Base-by-base conservation (phyloP, 768 basidiomycete genomes). In the Leccinum obscurum region DNA sequence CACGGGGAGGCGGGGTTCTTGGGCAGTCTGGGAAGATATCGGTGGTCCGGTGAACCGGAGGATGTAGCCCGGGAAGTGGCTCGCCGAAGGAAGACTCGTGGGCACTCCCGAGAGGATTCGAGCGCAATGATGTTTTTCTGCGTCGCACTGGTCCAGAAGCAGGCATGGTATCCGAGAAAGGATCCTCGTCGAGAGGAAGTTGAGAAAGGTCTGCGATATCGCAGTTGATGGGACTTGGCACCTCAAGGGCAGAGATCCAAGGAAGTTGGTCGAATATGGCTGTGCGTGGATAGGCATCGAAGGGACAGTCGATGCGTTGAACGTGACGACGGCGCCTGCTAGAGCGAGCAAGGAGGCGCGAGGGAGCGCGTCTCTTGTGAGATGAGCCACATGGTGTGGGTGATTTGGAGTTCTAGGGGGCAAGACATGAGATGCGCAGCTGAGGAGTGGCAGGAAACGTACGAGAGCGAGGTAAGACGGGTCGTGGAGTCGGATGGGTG, bases 171-270 rank as follows among this genome's bases (percentile, higher is more conserved):
- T 71, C 63, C 20, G 67, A 59, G 57, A 60, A 70, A 56, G 64
- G 60, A 56, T 69, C 64, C 58, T 71, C 72, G 17, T 66, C 59
- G 56, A 72, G 62, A 26, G 78, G 77, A n/a, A 87, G 66, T 62
- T 85, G 83, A 2, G 87, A 88, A 49, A 88, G 81, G 73, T 89
- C 87, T 57, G 87, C 86, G 61, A 87, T 82, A 65, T 88, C 85
- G 68, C 78, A 78, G 66, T 78, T 76, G 65, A 76, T 57, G 55
- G 81, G 77, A 14, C 80, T 76, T 6, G 81, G 62, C 55, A 73
- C 60, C 55, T 89, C 83, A 54, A 89, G 75, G 8, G 82, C 78
- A 26, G 85, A 78, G 55, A 87, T 85, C 87, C 88, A 90, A 4
- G 88, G 85, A 10, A 90, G 80, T 28, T 79, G 76, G 75, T 89